phyloP scores from a whole-genome alignment of 1,284 basidiomycete species.

The Tilletia setariae region DNA sequence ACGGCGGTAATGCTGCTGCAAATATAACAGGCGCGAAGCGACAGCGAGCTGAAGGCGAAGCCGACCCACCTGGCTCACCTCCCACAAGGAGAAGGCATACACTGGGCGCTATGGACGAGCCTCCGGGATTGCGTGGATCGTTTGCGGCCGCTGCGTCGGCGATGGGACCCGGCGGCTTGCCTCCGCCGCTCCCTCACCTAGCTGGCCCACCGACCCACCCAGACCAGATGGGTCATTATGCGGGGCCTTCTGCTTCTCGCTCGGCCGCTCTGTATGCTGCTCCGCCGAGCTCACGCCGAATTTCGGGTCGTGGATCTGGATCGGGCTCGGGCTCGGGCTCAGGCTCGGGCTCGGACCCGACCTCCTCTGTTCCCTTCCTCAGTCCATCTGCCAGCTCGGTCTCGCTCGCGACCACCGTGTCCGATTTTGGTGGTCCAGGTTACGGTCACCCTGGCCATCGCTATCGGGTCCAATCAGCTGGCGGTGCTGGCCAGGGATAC shows the following conservation, averaged over 20 bases:
- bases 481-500: not conserved
- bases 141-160: not conserved
- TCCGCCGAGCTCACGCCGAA: not conserved
- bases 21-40: not conserved
- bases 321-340: conserved; percentile 5
- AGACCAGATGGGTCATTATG: no score
- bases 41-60: not conserved
- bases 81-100: conserved; percentile 8
- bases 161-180: no score
- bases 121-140: not conserved
- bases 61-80: not conserved
- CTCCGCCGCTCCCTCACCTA: no score
- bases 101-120: conserved; percentile 11
- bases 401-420: conserved; percentile 6
- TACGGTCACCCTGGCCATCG: not conserved
- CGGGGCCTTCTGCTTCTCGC: no score
- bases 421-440: not conserved
- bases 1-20: not conserved
- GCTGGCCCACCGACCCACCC: no score
- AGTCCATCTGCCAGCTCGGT: not conserved
- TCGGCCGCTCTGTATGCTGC: no score
- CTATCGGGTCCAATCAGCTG: not conserved
- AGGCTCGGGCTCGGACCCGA: conserved; percentile 14
- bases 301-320: conserved; percentile 1
- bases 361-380: conserved; percentile 1